phyloP scores from a whole-genome alignment of 2,329 filamentous ascomycete species.

The Berkeleyomyces basicola region DNA sequence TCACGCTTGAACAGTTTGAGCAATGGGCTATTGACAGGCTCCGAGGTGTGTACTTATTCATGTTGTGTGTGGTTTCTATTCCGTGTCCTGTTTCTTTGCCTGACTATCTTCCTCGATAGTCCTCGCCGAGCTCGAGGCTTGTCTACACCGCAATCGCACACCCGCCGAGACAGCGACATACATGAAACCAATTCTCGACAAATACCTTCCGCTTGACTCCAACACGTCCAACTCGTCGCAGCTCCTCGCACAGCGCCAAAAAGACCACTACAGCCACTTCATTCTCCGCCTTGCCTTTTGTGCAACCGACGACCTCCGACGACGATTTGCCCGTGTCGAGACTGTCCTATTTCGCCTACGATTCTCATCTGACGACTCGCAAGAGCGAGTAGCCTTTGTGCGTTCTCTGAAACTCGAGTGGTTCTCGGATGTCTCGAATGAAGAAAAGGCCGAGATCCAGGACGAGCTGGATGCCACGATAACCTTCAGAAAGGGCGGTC shows the following conservation, averaged over 20 bases:
- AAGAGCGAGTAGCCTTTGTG: conserved; percentile 63
- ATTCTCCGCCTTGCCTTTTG: conserved; percentile 88
- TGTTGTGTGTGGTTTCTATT: not conserved
- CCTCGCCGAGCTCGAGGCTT: conserved; percentile 78
- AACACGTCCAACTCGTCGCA: conserved; percentile 47
- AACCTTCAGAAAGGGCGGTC: conserved; percentile 23
- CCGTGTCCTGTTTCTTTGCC: conserved; percentile 14
- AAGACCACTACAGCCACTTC: conserved; percentile 96
- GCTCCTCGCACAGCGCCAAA: conserved; percentile 61
- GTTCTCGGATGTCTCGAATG: conserved; percentile 72
- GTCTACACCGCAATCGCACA: conserved; percentile 81
- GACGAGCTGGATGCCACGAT: conserved; percentile 35
- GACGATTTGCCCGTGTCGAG: conserved; percentile 74
- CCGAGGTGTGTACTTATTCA: conserved; percentile 38
- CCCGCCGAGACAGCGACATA: conserved; percentile 66
- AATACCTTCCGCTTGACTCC: conserved; percentile 65
- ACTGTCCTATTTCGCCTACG: conserved; percentile 76
- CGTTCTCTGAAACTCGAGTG: conserved; percentile 64
- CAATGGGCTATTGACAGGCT: conserved; percentile 95
- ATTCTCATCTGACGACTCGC: conserved; percentile 57
- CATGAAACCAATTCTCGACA: conserved; percentile 74
- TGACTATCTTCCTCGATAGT: conserved; percentile 30
- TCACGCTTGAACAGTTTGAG: conserved; percentile 93
- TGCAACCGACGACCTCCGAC: conserved; percentile 74
- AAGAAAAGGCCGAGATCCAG: conserved; percentile 52